Percentiles rank a stretch among this genome's conserved stretches.
Conservation (phyloP, 1,139 yeast genomes). For the Diutina neorugosa region DNA sequence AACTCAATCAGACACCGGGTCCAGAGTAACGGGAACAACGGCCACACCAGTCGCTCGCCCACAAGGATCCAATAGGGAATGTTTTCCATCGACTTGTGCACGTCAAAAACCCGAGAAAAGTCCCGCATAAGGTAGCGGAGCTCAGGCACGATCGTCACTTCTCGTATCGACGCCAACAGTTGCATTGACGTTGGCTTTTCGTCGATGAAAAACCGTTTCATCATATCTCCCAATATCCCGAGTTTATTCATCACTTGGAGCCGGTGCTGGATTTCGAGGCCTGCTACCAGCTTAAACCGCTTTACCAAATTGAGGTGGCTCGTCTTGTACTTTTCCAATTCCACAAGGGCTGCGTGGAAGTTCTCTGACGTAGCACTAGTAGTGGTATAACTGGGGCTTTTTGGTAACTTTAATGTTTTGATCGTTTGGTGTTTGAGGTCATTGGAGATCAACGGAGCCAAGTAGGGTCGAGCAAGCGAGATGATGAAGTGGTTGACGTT, state of each 20-base stretch:
- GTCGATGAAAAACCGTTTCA: slow-evolving; percentile 74
- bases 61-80: slow-evolving; percentile 83
- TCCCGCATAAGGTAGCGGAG: slow-evolving; percentile 55
- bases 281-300: slow-evolving; percentile 24
- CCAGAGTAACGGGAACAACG: slow-evolving; percentile 72
- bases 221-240: slow-evolving; percentile 59
- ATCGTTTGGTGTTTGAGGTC: slow-evolving; percentile 55
- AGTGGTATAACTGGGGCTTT: neutral
- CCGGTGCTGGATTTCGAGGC: slow-evolving; percentile 71
- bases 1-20: slow-evolving; percentile 87
- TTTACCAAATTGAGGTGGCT: slow-evolving; percentile 21
- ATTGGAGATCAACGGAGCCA: slow-evolving; percentile 78
- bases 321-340: slow-evolving; percentile 10
- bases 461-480: slow-evolving; percentile 82
- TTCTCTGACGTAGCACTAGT: neutral
- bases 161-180: slow-evolving; percentile 40
- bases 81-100: slow-evolving; percentile 56
- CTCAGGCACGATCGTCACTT: slow-evolving; percentile 86
- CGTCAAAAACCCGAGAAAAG: slow-evolving; percentile 62
- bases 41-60: slow-evolving; percentile 94
- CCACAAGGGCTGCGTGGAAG: neutral
- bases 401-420: neutral
- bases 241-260: slow-evolving; percentile 67
- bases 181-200: slow-evolving; percentile 69
- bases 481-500: slow-evolving; percentile 89